Conservation (phyloP, 441 rosid species). For the Populus hybrid region DNA sequence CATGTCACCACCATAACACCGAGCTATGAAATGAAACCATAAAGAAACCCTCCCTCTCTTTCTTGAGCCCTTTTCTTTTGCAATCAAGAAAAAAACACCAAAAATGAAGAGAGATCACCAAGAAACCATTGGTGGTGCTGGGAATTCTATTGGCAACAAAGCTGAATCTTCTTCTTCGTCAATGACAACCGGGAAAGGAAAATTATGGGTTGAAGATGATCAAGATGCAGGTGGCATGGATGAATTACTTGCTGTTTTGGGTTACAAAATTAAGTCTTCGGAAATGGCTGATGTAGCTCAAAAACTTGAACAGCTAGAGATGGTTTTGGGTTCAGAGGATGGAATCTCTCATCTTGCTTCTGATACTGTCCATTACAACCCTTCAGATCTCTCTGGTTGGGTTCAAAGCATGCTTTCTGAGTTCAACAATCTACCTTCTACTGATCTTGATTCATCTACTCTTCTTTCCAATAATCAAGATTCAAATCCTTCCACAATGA, state of each 20-base stretch:
- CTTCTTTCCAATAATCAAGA: constrained; percentile 14
- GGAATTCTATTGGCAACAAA: not conserved
- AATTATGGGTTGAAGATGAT: constrained; percentile 48
- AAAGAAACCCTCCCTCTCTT: not conserved
- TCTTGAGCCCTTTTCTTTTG: not conserved
- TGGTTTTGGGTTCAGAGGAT: constrained; percentile 58
- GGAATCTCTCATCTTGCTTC: constrained; percentile 57
- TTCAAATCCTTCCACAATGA: constrained; percentile 35
- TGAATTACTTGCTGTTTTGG: constrained; percentile 72
- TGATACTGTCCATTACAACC: constrained; percentile 71
- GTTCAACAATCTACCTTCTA: constrained; percentile 29
- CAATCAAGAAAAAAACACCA: not conserved
- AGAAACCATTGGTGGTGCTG: constrained; percentile 26
- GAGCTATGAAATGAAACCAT: not conserved
- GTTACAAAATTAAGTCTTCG: constrained; percentile 75
- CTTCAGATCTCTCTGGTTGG: constrained; percentile 76
- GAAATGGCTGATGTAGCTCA: constrained; percentile 91
- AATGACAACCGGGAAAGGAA: constrained; percentile 32
- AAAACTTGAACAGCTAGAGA: constrained; percentile 83
- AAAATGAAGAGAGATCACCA: constrained; percentile 55
- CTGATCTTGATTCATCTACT: constrained; percentile 9
- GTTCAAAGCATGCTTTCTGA: constrained; percentile 68
- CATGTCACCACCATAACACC: not conserved
- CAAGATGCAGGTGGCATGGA: constrained; percentile 61
- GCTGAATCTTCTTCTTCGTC: constrained; percentile 26